Base-by-base conservation (phyloP, 1,284 basidiomycete genomes). In the Schizophyllum commune region DNA sequence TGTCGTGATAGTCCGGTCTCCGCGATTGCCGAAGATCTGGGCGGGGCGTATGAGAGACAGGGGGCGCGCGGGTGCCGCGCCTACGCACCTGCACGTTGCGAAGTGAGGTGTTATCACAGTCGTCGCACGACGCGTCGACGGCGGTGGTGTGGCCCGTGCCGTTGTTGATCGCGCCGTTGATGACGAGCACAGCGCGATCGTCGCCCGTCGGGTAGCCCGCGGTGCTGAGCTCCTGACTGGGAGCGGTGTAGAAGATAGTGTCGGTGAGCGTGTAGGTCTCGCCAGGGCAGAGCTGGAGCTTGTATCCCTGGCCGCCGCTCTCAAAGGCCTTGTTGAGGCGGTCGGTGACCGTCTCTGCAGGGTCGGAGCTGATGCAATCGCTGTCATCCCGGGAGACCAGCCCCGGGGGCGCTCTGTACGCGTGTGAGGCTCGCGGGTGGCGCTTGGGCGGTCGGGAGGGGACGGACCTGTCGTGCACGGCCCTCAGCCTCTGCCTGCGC, bases 201-300 rank as follows among this genome's bases (percentile, higher is more conserved):
- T 74, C 69, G 27, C 69, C 76, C 13, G 79, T 83, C 0, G 91
- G 91, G 65, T 91, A 89, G 13, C 88, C 89, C 4, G 78, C 69
- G 0, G 91, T 93, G 65, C 83, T 89, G 56, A 93, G 92, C 72
- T 93, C 91, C 73, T 93, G 86, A 66, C 84, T 75, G 0, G 82
- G 77, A 6, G 83, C 80, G 1, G 83, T 77, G 68, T 91, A 92
- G 19, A 78, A 72, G 60, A 93, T 78, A 1, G 88, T 83, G 1
- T 83, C 80, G 55, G 81, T 77, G 61, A 92, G 81, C 62, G 79
- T 64, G 68, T 93, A 93, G 58, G 80, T 74, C 58, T 80, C 73
- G 55, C 76, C 73, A 1, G 84, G 83, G 70, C 91, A 94, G 4
- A 94, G 78, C 22, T 74, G 77, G 19, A 93, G 78, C 15, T 77